A percentile compares a stretch with the other conserved stretches of the same genome.
These are phyloP conservation scores for Phytophthora sp. DNA, from an alignment of 352 stramenopile species.

Conservation along the genomic window DNA sequence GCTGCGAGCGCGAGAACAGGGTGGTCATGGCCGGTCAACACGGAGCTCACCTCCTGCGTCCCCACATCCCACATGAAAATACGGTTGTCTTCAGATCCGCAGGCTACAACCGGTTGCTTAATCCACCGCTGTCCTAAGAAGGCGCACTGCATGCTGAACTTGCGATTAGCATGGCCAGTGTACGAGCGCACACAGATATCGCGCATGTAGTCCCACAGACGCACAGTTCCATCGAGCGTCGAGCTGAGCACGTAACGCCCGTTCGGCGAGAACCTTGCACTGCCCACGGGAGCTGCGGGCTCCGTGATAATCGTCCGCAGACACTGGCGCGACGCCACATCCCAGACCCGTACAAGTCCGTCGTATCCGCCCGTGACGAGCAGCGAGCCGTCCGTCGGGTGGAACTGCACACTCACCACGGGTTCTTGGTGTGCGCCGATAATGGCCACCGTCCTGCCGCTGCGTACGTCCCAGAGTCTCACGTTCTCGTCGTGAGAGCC, in stretches of 20 bases:
- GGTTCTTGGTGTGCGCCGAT: slow-evolving; percentile 95
- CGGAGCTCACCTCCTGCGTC: slow-evolving; percentile 62
- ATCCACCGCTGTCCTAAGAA: slow-evolving; percentile 73
- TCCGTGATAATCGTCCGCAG: slow-evolving; percentile 92
- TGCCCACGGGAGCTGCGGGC: slow-evolving; percentile 63
- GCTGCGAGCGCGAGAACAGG: slow-evolving; percentile 89
- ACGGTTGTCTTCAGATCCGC: slow-evolving; percentile 92
- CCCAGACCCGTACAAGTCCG: slow-evolving; percentile 93
- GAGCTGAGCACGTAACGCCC: slow-evolving; percentile 92
- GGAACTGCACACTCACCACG: slow-evolving; percentile 95
- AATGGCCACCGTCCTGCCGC: slow-evolving; percentile 86
- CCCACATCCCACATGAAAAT: slow-evolving; percentile 94
- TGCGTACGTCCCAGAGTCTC: slow-evolving; percentile 96
- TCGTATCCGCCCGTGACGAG: slow-evolving; percentile 87
- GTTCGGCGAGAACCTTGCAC: slow-evolving; percentile 94
- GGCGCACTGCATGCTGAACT: slow-evolving; percentile 87
- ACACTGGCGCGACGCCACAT: slow-evolving; percentile 95
- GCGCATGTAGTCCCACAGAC: slow-evolving; percentile 90
- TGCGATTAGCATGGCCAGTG: slow-evolving; percentile 75
- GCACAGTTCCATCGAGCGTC: slow-evolving; percentile 91
- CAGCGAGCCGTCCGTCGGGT: slow-evolving; percentile 92
- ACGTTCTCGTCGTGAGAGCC: slow-evolving; percentile 96
- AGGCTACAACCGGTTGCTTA: slow-evolving; percentile 71
- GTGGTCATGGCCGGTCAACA: slow-evolving; percentile 73
- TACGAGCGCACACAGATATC: slow-evolving; percentile 73